Conservation (phyloP, 768 basidiomycete species). For the Suillus alpinus region DNA sequence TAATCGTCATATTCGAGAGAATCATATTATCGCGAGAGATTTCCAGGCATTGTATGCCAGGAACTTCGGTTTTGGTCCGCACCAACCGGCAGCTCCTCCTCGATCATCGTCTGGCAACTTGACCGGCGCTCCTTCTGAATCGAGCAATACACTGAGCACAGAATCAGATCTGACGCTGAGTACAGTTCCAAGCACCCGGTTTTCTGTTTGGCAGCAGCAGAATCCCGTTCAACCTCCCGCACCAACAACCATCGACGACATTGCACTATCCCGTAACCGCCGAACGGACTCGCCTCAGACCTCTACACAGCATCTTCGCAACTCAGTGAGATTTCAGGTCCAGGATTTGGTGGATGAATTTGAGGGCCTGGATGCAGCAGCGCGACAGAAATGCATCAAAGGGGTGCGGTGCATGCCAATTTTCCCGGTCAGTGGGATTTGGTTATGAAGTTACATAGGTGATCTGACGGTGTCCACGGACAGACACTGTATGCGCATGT, state of each 20-base stretch:
- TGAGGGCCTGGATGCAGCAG: conserved; percentile 9
- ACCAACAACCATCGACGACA: conserved; percentile 19
- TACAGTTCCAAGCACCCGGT: conserved; percentile 12
- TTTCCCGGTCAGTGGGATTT: conserved; percentile 17
- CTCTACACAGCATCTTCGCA: conserved; percentile 16
- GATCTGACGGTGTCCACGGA: neutral
- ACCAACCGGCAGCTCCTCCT: neutral
- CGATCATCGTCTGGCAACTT: neutral
- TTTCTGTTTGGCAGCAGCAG: conserved; percentile 20
- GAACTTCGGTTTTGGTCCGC: neutral
- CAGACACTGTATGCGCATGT: conserved; percentile 23
- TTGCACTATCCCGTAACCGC: conserved; percentile 21
- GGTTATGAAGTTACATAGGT: neutral
- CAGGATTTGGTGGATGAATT: conserved; percentile 18
- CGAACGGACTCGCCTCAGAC: conserved; percentile 23
- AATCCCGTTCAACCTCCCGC: conserved; percentile 8
- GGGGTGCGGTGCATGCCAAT: conserved; percentile 18
- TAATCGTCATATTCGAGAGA: neutral
- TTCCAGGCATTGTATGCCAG: neutral
- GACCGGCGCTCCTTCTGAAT: neutral
- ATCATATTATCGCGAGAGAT: neutral
- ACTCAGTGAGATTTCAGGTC: conserved; percentile 20
- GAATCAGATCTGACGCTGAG: neutral
- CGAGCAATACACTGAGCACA: neutral
- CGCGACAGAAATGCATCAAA: conserved; percentile 16